Conservation (phyloP, 1,139 yeast genomes). For the Suhomyces ambrosiae region DNA sequence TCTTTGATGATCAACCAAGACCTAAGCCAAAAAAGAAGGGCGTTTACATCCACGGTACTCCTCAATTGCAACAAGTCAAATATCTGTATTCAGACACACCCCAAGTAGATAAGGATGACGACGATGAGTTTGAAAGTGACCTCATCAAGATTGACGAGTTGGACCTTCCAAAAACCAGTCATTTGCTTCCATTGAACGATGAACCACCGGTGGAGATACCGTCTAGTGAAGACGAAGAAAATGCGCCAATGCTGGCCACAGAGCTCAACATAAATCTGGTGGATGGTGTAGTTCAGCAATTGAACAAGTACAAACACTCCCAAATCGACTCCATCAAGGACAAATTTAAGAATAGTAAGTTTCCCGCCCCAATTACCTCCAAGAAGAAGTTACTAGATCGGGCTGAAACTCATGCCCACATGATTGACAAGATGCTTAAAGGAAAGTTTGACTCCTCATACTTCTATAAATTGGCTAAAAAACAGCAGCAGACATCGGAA, state of each 20-base stretch:
- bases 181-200: conserved; percentile 2
- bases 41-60: conserved; percentile 9
- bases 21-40: conserved; percentile 5
- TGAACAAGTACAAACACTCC: conserved; percentile 18
- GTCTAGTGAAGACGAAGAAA: conserved; percentile 6
- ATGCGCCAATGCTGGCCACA: not conserved
- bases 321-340: conserved; percentile 19
- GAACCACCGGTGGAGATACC: conserved; percentile 7
- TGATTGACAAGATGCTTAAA: conserved; percentile 45
- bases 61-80: too few relatives aligned
- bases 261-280: conserved; percentile 8
- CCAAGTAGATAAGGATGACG: conserved; percentile 3
- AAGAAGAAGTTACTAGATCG: conserved; percentile 26
- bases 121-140: conserved; percentile 15
- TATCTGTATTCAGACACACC: conserved; percentile 1
- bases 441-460: conserved; percentile 45
- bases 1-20: not conserved
- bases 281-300: conserved; percentile 16
- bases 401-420: conserved; percentile 30
- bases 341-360: conserved; percentile 23
- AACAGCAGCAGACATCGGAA: conserved; percentile 36
- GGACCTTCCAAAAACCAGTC: conserved; percentile 1
- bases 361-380: conserved; percentile 34
- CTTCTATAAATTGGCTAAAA: conserved; percentile 52
- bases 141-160: conserved; percentile 16